These are phyloP conservation scores for Pseudisothecium myosuroides DNA, from an alignment of 225 moss, liverwort and hornwort species.

Conservation along the genomic window DNA sequence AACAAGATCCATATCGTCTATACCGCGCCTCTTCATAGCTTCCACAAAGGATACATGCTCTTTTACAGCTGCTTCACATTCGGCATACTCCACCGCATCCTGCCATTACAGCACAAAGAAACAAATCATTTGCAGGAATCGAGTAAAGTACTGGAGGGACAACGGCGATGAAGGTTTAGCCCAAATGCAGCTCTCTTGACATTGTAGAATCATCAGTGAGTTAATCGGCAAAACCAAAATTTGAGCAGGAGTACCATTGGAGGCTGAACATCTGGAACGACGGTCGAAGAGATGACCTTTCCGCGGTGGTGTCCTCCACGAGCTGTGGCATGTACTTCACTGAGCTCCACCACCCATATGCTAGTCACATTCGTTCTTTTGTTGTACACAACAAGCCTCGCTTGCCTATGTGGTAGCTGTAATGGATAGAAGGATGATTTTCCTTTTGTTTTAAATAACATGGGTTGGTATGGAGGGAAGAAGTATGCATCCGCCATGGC, in stretches of 20 bases:
- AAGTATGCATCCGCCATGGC: conserved; percentile 74
- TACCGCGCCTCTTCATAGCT: conserved; percentile 87
- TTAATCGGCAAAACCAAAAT: not conserved
- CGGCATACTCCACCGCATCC: conserved; percentile 97
- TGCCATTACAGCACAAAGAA: not conserved
- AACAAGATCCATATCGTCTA: conserved; percentile 87
- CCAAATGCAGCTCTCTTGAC: not conserved
- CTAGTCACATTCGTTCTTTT: conserved; percentile 68
- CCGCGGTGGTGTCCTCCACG: conserved; percentile 73
- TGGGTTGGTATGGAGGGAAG: conserved; percentile 75
- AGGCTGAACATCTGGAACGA: conserved; percentile 72
- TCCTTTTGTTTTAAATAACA: conserved; percentile 35
- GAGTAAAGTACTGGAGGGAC: not conserved
- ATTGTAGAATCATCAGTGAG: not conserved
- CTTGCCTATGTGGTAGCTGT: conserved; percentile 64
- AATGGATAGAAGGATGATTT: conserved; percentile 52
- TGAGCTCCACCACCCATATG: conserved; percentile 67
- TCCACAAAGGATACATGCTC: conserved; percentile 58
- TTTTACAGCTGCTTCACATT: conserved; percentile 87
- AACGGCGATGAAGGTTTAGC: not conserved
- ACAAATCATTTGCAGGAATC: not conserved
- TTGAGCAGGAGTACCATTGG: conserved; percentile 45
- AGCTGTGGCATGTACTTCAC: conserved; percentile 61
- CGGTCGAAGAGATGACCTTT: conserved; percentile 50
- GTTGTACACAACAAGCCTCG: conserved; percentile 65